Evolutionary conservation across 495 filamentous ascomycete species (phyloP), one percentile per base, ranked within the genome.

Genomic region (Penicillium steckii): DNA sequence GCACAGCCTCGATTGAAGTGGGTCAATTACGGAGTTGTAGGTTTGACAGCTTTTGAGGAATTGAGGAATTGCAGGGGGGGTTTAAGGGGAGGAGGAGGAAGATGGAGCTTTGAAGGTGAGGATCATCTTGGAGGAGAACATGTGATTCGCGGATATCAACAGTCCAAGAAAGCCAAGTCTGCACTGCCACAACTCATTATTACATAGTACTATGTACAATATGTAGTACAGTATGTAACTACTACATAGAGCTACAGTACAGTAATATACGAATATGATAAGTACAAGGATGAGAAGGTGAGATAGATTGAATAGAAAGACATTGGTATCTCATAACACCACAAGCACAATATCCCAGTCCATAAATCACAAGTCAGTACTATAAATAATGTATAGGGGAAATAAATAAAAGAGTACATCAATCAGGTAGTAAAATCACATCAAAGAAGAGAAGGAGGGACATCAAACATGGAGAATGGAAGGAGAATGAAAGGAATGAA

Each of bases 301-400:
- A 43, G 49, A 41, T 29, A 33, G 48, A 30, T 54, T 44, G 42
- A 57, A 21, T 47, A 57, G n/a, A n/a, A n/a, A n/a, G n/a, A n/a
- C 33, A 49, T 59, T 65, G 59, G 62, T 65, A 65, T 65, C 56
- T 58, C 50, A 45, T 41, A 59, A 59, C 50, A 62, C 59, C 52
- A 9, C 29, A n/a, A n/a, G 9, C 33, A 37, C 33, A 19, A 44
- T 42, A 55, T 40, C 51, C 52, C 52, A 47, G 32, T 63, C 60
- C 53, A 57, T 42, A 53, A 48, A 42, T 44, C 35, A 53, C 40
- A 51, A 26, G 29, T 29, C 37, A 52, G 30, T 23, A 27, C 12
- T 40, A 26, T 24, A 48, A 42, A 23, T 48, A 46, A 35, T 51
- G 29, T 47, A 40, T 53, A 46, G 19, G 23, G 18, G 12, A 40